Conservation (phyloP, 78 protist species). For the Speleostelium caveatum region DNA sequence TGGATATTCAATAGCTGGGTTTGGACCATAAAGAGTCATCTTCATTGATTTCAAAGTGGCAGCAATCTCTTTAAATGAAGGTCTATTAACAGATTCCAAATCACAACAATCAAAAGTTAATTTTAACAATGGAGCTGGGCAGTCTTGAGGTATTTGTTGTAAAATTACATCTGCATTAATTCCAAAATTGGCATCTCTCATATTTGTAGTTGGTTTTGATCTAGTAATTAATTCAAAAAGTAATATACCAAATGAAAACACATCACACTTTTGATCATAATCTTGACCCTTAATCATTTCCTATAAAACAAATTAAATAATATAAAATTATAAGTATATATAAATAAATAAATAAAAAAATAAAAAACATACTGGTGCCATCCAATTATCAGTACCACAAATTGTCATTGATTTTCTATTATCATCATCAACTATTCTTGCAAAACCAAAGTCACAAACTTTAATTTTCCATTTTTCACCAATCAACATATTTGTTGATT, state of each 20-base stretch:
- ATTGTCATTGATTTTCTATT: conserved; percentile 73
- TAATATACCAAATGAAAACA: conserved; percentile 72
- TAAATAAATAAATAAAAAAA: not conserved
- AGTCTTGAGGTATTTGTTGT: conserved; percentile 49
- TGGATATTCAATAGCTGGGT: conserved; percentile 22
- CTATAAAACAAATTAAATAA: not conserved
- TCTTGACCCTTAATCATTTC: conserved; percentile 67
- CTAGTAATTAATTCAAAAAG: conserved; percentile 59
- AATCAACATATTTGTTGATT: conserved; percentile 51
- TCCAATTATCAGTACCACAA: conserved; percentile 82
- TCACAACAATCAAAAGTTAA: conserved; percentile 40
- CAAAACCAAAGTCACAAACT: conserved; percentile 78
- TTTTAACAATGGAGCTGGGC: conserved; percentile 37
- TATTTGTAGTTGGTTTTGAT: conserved; percentile 64
- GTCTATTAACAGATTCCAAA: conserved; percentile 42
- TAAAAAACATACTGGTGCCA: conserved; percentile 25
- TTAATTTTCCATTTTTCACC: conserved; percentile 55
- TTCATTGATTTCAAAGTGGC: conserved; percentile 16
- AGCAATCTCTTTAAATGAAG: conserved; percentile 44
- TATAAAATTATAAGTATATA: not conserved
- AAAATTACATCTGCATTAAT: conserved; percentile 14
- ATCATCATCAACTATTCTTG: conserved; percentile 75
- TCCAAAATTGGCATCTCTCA: conserved; percentile 52
- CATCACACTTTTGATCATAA: conserved; percentile 71
- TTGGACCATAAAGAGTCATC: not conserved